Evolutionary conservation across 306 rosid genomes (phyloP), one percentile per base, ranked within the genome.

Genomic region (Clitoria ternatea): DNA sequence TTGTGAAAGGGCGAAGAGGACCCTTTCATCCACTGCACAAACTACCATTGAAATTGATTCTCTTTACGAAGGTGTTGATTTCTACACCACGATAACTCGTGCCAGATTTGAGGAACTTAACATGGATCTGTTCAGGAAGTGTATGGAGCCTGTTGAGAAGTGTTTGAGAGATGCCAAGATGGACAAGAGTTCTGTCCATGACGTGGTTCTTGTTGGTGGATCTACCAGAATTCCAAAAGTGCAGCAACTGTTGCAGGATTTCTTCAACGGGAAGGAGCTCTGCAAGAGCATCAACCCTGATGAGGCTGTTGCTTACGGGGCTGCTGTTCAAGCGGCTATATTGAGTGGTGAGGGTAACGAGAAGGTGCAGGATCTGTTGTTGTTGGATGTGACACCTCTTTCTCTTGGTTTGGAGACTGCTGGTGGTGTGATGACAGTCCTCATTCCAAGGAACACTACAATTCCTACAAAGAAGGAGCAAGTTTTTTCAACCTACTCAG

Each of bases 381-480:
- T 88, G n/a, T 68, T 85, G 83, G 95, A 85, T 59, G 92, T 86
- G 0, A 86, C 88, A 0, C 90, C 92, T 2, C 79, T 89, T 9
- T 89, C 96, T 9, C 82, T 70, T 0, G 91, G 92, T 62, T 52
- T 89, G 14, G 87, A 78, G 12, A 77, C 85, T 6, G 84, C 87
- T 1, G 88, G 87, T 7, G 96, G 92, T 48, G 83, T 86, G 2
- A 84, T 86, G 96, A 77, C 88, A 5, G 90, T 81, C 0, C 50
- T 89, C 11, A 89, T 89, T 60, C 92, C 85, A 26, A 86, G 92
- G 70, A 89, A 89, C 39, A 89, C 92, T 0, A 84, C 83, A 0
- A 89, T 89, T n/a, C 96, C 96, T 6, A 82, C 92, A 14, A 88
- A 85, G 80, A 85, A 88, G 74, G 90, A 88, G 45, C 90, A 85